Conservation (phyloP, 2,329 filamentous ascomycete species). For the Claviceps spartinae region DNA sequence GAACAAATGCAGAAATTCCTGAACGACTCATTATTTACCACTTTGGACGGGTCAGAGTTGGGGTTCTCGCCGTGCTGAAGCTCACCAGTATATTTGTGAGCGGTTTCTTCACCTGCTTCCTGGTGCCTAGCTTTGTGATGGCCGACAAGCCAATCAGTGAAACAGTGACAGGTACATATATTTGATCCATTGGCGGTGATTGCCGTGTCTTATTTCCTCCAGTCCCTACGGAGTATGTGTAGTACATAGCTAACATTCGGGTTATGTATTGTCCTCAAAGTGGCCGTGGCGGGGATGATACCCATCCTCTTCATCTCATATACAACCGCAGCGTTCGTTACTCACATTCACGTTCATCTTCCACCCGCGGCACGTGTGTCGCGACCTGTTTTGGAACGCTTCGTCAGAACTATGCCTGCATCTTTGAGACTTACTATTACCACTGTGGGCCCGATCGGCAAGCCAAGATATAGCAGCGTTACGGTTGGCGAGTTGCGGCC, state of each 20-base stretch:
- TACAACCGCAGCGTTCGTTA: slow-evolving; percentile 56
- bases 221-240: background rate
- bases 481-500: slow-evolving; percentile 24
- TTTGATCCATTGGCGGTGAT: too few species aligned
- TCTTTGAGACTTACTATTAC: slow-evolving; percentile 35
- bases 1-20: slow-evolving; percentile 30
- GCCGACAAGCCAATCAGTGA: slow-evolving; percentile 24
- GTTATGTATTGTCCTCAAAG: slow-evolving; percentile 20
- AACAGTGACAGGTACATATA: slow-evolving; percentile 21
- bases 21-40: slow-evolving; percentile 59
- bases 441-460: slow-evolving; percentile 41
- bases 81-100: slow-evolving; percentile 58
- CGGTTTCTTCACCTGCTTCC: slow-evolving; percentile 49
- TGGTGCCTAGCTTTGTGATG: slow-evolving; percentile 44
- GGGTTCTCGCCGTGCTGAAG: slow-evolving; percentile 57
- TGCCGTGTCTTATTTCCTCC: background rate
- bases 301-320: slow-evolving; percentile 53
- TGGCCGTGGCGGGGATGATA: slow-evolving; percentile 44
- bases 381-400: slow-evolving; percentile 39
- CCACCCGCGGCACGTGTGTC: slow-evolving; percentile 52
- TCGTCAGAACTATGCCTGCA: slow-evolving; percentile 32
- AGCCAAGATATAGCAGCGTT: slow-evolving; percentile 35
- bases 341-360: slow-evolving; percentile 55
- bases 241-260: background rate
- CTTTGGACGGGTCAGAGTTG: slow-evolving; percentile 52